Evolutionary conservation across 139 green algal species (phyloP).

Genomic region (Trebouxia sp.): DNA sequence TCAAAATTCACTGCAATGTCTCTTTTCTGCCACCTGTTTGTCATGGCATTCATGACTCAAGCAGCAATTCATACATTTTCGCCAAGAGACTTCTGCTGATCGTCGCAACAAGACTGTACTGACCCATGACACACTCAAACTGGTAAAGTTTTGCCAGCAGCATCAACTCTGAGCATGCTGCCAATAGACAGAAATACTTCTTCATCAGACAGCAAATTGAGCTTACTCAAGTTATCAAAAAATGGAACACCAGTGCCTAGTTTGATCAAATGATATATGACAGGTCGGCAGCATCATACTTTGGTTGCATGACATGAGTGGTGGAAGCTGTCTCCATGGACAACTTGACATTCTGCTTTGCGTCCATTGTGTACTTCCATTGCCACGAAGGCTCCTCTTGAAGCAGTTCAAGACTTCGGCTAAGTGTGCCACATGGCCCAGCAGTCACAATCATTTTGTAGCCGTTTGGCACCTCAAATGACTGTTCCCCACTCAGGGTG

Average conservation of each 20-base stretch:
- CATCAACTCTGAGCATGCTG: too few relatives aligned
- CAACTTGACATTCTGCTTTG: slow-evolving; percentile 31
- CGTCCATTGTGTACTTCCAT: slow-evolving; percentile 59
- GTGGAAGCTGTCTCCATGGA: slow-evolving; percentile 27
- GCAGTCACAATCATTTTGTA: slow-evolving; percentile 68
- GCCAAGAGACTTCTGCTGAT: too few relatives aligned
- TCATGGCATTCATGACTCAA: too few relatives aligned
- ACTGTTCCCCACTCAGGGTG: slow-evolving; percentile 44
- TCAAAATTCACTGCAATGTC: too few relatives aligned
- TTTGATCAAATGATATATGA: slow-evolving; percentile 37
- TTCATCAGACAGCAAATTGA: too few relatives aligned
- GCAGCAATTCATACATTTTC: too few relatives aligned
- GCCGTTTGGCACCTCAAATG: slow-evolving; percentile 84
- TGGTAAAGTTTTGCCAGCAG: too few relatives aligned
- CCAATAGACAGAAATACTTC: background rate
- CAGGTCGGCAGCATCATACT: background rate
- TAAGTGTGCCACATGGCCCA: slow-evolving; percentile 27
- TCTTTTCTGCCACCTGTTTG: too few relatives aligned
- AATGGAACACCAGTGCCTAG: too few relatives aligned
- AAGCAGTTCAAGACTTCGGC: background rate
- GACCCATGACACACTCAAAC: too few relatives aligned
- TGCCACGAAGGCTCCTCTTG: slow-evolving; percentile 53
- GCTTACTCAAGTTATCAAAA: too few relatives aligned
- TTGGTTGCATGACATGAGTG: background rate
- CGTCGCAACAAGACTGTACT: too few relatives aligned